These are phyloP conservation scores for Oxyria digyna DNA, from an alignment of 148 eudicot species.

Conservation along the genomic window DNA sequence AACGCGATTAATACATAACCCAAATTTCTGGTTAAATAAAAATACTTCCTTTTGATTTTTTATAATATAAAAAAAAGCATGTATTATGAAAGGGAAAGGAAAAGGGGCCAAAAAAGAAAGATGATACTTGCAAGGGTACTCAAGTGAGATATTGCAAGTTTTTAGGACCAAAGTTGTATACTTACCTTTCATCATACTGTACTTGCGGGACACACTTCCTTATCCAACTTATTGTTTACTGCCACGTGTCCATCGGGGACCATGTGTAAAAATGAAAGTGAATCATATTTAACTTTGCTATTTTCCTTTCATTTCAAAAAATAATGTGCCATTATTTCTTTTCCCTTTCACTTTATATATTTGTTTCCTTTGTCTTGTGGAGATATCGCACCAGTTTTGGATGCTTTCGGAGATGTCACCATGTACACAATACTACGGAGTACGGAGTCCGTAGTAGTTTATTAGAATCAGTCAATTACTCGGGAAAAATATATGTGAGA, in stretches of 20 bases:
- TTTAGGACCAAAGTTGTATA: background rate
- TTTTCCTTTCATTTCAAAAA: background rate
- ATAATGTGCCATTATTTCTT: conserved; percentile 1
- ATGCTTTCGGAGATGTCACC: background rate
- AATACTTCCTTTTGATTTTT: background rate
- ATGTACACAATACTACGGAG: background rate
- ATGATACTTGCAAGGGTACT: background rate
- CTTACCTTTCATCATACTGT: conserved; percentile 8
- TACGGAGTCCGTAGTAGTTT: no score
- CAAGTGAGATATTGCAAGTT: conserved; percentile 2
- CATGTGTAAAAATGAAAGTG: background rate
- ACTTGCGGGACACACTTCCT: conserved; percentile 4
- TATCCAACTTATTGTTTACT: background rate
- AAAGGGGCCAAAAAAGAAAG: background rate
- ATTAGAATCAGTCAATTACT: background rate
- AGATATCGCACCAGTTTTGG: background rate
- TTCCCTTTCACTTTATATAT: background rate
- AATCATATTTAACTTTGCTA: background rate
- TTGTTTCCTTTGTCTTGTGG: background rate
- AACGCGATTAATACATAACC: background rate
- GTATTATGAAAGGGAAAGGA: background rate
- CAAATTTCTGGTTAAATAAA: background rate
- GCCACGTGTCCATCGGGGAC: background rate
- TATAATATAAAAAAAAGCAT: background rate
- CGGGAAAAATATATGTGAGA: background rate